phyloP scores from a whole-genome alignment of 345 rosid genomes.

The Acer negundo region DNA sequence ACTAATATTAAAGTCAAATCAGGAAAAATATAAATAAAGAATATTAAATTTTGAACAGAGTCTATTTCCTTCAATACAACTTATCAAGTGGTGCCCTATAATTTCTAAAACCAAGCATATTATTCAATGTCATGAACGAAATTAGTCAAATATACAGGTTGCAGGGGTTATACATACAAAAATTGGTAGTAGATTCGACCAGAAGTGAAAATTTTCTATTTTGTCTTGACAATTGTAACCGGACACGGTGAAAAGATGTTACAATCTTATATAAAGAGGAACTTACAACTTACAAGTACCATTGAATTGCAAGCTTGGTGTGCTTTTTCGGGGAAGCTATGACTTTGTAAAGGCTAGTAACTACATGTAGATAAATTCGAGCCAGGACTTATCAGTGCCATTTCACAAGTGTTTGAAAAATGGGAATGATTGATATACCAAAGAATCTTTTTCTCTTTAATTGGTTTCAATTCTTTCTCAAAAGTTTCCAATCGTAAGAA shows the following conservation, averaged over 20 bases:
- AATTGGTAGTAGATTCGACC: background rate
- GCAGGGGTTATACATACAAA: too few species aligned
- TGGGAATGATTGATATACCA: background rate
- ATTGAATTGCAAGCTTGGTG: conserved; percentile 19
- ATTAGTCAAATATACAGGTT: too few species aligned
- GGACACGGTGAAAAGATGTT: conserved; percentile 38
- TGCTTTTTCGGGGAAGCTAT: conserved; percentile 14
- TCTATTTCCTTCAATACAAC: too few species aligned
- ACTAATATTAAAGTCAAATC: too few species aligned
- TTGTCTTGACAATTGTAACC: conserved; percentile 12
- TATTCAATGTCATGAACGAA: too few species aligned
- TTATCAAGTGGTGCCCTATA: too few species aligned
- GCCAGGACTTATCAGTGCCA: background rate
- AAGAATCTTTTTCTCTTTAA: too few species aligned
- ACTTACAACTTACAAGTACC: too few species aligned
- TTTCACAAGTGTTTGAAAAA: background rate
- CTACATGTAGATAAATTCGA: background rate
- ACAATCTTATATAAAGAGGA: conserved; percentile 21
- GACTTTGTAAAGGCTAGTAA: background rate
- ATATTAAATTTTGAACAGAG: too few species aligned
- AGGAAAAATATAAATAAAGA: too few species aligned
- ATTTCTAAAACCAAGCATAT: too few species aligned
- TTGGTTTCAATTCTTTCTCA: background rate
- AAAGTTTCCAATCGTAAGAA: background rate
- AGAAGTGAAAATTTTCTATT: background rate